Conservation (phyloP, 768 basidiomycete species). For the Boletellus ananiceps region DNA sequence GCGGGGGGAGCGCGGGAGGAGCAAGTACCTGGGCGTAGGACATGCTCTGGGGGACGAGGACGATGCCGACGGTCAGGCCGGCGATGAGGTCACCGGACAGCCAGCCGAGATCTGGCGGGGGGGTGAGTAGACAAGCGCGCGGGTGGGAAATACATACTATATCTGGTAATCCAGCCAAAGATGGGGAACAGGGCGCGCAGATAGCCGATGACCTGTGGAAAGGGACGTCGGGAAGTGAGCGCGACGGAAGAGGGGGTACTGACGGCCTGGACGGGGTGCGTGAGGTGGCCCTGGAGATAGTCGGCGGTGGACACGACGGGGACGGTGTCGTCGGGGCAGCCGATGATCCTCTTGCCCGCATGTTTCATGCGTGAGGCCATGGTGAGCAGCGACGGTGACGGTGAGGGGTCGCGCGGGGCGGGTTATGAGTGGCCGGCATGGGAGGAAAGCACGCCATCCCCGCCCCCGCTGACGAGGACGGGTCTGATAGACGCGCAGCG, state of each 20-base stretch:
- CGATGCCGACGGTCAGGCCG: constrained; percentile 90
- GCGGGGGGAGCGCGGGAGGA: background rate
- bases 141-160: constrained; percentile 51
- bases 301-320: constrained; percentile 57
- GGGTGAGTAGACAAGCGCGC: background rate
- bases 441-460: constrained; percentile 22
- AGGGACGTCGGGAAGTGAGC: constrained; percentile 1
- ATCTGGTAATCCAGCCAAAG: constrained; percentile 77
- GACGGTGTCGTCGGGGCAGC: constrained; percentile 54
- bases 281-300: constrained; percentile 41
- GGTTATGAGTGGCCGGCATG: constrained; percentile 5
- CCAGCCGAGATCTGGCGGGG: constrained; percentile 64
- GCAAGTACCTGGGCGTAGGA: constrained; percentile 69
- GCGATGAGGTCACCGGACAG: constrained; percentile 83
- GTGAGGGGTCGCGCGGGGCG: background rate
- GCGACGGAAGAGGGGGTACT: constrained; percentile 17
- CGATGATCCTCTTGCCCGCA: constrained; percentile 54
- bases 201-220: constrained; percentile 54
- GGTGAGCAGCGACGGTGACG: background rate
- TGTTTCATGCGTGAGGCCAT: constrained; percentile 44
- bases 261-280: constrained; percentile 50
- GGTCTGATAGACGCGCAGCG: too few species aligned
- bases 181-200: constrained; percentile 79
- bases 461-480: background rate
- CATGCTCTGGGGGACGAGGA: constrained; percentile 92